These are phyloP conservation scores for Larix kaempferi DNA, from an alignment of 75 land plant genomes.

Conservation along the genomic window DNA sequence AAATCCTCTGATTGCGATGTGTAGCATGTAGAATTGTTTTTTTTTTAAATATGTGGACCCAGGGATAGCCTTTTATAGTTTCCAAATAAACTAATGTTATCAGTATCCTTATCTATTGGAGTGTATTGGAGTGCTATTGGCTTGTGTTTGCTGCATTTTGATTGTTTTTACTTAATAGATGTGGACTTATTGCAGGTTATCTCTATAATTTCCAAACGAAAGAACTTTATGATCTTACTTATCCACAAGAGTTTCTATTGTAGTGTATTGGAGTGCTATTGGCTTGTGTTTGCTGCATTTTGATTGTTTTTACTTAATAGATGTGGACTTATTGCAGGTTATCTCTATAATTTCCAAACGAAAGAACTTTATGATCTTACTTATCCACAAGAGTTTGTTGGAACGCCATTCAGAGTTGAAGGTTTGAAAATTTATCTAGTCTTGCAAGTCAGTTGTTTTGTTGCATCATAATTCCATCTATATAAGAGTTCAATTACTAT, in stretches of 20 bases:
- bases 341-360: slow-evolving; percentile 88
- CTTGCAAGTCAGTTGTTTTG: not conserved
- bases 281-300: too few species aligned
- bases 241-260: slow-evolving; percentile 51
- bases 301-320: too few species aligned
- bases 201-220: slow-evolving; percentile 90
- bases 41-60: slow-evolving; percentile 9
- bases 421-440: slow-evolving; percentile 28
- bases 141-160: too few species aligned
- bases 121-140: too few species aligned
- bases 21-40: not conserved
- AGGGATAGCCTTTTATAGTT: slow-evolving; percentile 96
- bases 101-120: too few species aligned
- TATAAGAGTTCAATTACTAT: not conserved
- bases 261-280: too few species aligned
- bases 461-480: not conserved
- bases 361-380: slow-evolving; percentile 90
- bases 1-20: too few species aligned
- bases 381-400: slow-evolving; percentile 66
- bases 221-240: slow-evolving; percentile 84
- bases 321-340: slow-evolving; percentile 50
- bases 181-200: slow-evolving; percentile 60
- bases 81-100: too few species aligned
- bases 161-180: too few species aligned
- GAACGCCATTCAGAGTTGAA: slow-evolving; percentile 57